Percentiles rank a stretch among this genome's conserved stretches.
Conservation (phyloP, 768 basidiomycete species). For the Pulveroboletus frians region DNA sequence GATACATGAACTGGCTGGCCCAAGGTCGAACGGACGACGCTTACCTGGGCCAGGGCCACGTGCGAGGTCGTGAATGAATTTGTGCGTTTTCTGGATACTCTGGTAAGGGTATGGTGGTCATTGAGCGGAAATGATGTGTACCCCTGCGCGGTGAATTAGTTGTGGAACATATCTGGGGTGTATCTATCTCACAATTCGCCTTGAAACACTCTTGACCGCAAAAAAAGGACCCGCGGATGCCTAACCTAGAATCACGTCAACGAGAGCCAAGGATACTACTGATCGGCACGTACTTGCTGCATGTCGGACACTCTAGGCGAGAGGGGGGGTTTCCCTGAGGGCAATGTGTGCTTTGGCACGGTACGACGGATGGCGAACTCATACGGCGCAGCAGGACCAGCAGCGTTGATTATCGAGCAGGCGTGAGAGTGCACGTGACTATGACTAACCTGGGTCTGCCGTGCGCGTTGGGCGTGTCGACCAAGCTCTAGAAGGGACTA, state of each 20-base stretch:
- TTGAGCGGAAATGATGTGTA: slow-evolving; percentile 6
- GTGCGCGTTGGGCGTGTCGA: slow-evolving; percentile 23
- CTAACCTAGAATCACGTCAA: slow-evolving; percentile 47
- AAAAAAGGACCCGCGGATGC: slow-evolving; percentile 82
- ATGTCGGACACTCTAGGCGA: slow-evolving; percentile 87
- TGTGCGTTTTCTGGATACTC: slow-evolving; percentile 68
- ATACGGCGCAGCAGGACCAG: slow-evolving; percentile 18
- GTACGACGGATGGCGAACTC: slow-evolving; percentile 35
- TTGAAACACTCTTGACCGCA: slow-evolving; percentile 98
- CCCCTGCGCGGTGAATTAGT: slow-evolving; percentile 19
- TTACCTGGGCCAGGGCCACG: slow-evolving; percentile 24
- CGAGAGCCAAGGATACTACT: background rate
- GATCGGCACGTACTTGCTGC: slow-evolving; percentile 65
- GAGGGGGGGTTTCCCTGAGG: slow-evolving; percentile 82
- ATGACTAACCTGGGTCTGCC: too few relatives aligned
- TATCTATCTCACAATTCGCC: slow-evolving; percentile 64
- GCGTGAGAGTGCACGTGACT: slow-evolving; percentile 17
- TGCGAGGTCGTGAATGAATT: slow-evolving; percentile 65
- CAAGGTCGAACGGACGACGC: background rate
- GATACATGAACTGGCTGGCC: background rate
- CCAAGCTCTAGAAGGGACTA: slow-evolving; percentile 13
- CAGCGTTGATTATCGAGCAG: background rate
- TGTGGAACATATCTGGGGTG: background rate
- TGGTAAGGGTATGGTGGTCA: background rate
- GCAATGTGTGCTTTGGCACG: slow-evolving; percentile 68